Evolutionary conservation across 257 asterid genomes (phyloP).

Genomic region (Forsythia suspensa): DNA sequence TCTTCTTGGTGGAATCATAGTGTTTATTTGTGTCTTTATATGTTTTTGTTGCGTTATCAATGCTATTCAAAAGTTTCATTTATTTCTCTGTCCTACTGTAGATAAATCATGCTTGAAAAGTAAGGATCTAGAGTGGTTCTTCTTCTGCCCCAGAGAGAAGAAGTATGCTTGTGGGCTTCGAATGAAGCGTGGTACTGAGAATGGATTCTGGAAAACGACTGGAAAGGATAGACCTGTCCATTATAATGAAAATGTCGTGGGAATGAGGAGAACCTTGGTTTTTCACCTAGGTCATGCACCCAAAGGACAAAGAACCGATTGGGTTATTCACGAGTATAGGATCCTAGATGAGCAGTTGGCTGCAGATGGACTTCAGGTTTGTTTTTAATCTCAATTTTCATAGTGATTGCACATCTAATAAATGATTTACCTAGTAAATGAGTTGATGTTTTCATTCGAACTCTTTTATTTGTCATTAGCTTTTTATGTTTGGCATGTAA

Average conservation of each 20-base stretch:
- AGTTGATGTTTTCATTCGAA: neutral
- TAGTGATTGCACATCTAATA: neutral
- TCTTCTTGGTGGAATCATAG: neutral
- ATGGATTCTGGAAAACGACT: slow-evolving; percentile 88
- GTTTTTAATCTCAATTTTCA: neutral
- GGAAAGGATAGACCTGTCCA: slow-evolving; percentile 62
- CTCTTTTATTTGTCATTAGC: neutral
- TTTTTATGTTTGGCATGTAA: neutral
- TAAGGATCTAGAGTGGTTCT: slow-evolving; percentile 86
- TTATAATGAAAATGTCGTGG: slow-evolving; percentile 42
- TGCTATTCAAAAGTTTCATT: neutral
- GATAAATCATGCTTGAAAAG: slow-evolving; percentile 68
- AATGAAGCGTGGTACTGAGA: slow-evolving; percentile 78
- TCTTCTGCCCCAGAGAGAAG: slow-evolving; percentile 85
- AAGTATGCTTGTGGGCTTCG: slow-evolving; percentile 76
- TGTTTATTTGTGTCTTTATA: neutral
- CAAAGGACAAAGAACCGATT: slow-evolving; percentile 71
- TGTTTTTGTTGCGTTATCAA: neutral
- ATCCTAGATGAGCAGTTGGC: slow-evolving; percentile 50
- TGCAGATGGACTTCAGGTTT: slow-evolving; percentile 60
- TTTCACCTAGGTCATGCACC: slow-evolving; percentile 81
- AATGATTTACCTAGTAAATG: neutral
- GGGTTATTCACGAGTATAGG: slow-evolving; percentile 78
- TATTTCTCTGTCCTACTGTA: slow-evolving; percentile 23
- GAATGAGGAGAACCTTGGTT: slow-evolving; percentile 73